These are phyloP conservation scores for Barnettozyma californica DNA, from an alignment of 805 yeast species.

Conservation along the genomic window DNA sequence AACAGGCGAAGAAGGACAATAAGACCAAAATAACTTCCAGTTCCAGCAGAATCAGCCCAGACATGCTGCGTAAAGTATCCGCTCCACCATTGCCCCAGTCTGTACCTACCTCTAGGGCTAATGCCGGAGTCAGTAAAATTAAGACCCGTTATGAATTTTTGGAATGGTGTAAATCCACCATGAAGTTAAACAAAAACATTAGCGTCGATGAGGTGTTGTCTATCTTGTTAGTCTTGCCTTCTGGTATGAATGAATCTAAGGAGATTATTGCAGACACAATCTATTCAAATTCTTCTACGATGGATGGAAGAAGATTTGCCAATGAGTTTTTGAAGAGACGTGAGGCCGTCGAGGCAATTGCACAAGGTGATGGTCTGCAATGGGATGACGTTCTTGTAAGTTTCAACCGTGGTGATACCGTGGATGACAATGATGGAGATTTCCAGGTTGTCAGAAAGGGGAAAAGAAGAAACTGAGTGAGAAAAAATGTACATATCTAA, in stretches of 20 bases:
- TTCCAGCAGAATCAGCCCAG: constrained; percentile 26
- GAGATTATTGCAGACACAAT: constrained; percentile 91
- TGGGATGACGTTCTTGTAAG: constrained; percentile 66
- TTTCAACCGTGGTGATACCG: constrained; percentile 18
- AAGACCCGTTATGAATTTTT: constrained; percentile 54
- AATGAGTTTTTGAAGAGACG: constrained; percentile 81
- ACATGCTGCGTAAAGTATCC: constrained; percentile 34
- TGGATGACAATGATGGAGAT: constrained; percentile 44
- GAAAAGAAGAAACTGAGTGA: constrained; percentile 35
- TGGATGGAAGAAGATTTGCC: constrained; percentile 95
- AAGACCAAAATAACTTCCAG: constrained; percentile 3
- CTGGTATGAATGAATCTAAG: constrained; percentile 56
- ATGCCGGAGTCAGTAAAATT: constrained; percentile 23
- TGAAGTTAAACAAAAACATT: constrained; percentile 68
- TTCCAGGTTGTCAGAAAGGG: constrained; percentile 66
- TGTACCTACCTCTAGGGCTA: constrained; percentile 5
- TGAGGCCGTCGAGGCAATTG: constrained; percentile 56
- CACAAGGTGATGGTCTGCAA: constrained; percentile 41
- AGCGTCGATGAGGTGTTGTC: constrained; percentile 74
- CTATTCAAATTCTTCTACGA: constrained; percentile 78
- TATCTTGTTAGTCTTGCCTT: constrained; percentile 75
- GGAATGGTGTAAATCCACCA: constrained; percentile 64
- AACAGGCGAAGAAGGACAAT: background rate
- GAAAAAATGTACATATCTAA: background rate
- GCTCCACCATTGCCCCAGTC: constrained; percentile 18